Evolutionary conservation across 441 rosid genomes (phyloP), one percentile per base, ranked within the genome.

Genomic region (Aleurites moluccanus): DNA sequence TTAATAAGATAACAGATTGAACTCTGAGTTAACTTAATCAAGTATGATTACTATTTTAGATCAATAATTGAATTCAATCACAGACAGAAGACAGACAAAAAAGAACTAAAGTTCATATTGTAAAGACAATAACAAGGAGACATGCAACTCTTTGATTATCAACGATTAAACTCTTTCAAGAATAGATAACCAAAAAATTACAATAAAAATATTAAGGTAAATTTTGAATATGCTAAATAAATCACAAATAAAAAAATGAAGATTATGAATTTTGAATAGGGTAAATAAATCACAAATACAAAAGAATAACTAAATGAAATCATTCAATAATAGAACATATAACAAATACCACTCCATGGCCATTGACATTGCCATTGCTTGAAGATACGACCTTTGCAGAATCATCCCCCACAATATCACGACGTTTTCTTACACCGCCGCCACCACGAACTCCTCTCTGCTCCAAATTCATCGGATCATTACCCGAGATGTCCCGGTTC

Each of bases 361-460:
- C 82, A 35, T 84, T 77, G 80, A 69, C 82, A 50, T 76, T 83
- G 78, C 82, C 86, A 73, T 82, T 79, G 81, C 87, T 83, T 15
- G 86, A 80, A 80, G 92, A 85, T 25, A 86, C 85, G 42, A 80
- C 79, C 79, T 84, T 84, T 5, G 73, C 78, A 13, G 88, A 80
- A 74, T 84, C 90, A 77, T 84, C 88, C 27, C 84, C 87, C 77
- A 76, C 89, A 42, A 68, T 75, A 40, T 81, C 87, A 18, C 85
- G 87, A 52, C 87, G 86, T 84, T 89, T 86, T 83, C 89, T 86
- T 14, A 79, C 71, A 52, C 80, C 89, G 38, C 85, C 88, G 50
- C 81, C 83, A 28, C 84, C 83, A 60, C 72, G 78, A 44, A 64
- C 81, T 13, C 76, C 77, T 69, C 79, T 80, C 62, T 78, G 88